These are phyloP conservation scores for Myxozyma vanderwaltii DNA, from an alignment of 805 yeast species.

Conservation along the genomic window DNA sequence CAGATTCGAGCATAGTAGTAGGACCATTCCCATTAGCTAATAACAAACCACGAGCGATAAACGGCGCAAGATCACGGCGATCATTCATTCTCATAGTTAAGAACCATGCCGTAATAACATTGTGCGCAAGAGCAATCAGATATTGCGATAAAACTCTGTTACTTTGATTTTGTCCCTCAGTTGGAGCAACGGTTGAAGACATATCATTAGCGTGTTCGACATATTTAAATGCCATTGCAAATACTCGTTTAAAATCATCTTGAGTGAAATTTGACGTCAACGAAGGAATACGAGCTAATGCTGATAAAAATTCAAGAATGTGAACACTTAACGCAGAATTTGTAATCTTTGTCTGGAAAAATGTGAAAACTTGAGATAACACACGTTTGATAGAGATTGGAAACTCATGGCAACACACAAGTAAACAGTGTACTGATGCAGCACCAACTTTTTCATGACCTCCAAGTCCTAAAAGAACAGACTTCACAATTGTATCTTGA, in stretches of 20 bases:
- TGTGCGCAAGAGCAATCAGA: constrained; percentile 62
- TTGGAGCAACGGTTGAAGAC: constrained; percentile 5
- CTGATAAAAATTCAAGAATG: constrained; percentile 70
- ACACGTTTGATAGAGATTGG: constrained; percentile 72
- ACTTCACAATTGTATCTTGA: constrained; percentile 63
- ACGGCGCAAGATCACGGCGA: constrained; percentile 62
- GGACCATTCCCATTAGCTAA: constrained; percentile 46
- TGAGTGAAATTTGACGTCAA: constrained; percentile 70
- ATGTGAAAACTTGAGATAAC: constrained; percentile 59
- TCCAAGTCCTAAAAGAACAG: constrained; percentile 61
- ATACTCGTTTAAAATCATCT: constrained; percentile 76
- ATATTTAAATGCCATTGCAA: constrained; percentile 79
- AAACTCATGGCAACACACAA: constrained; percentile 77
- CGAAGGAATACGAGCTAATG: constrained; percentile 65
- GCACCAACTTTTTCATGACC: constrained; percentile 80
- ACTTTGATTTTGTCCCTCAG: constrained; percentile 39
- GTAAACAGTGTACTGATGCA: constrained; percentile 74
- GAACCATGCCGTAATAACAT: constrained; percentile 72
- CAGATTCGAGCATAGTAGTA: constrained; percentile 20
- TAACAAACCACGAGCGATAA: constrained; percentile 59
- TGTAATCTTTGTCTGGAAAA: constrained; percentile 73
- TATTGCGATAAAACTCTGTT: constrained; percentile 56
- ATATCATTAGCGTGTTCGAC: constrained; percentile 68
- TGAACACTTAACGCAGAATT: constrained; percentile 69
- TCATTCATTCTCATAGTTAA: constrained; percentile 61